Percentiles rank a stretch among this genome's conserved stretches.
Evolutionary conservation across 2,329 filamentous ascomycete species (phyloP).

Genomic region (Endocalyx cinctus): DNA sequence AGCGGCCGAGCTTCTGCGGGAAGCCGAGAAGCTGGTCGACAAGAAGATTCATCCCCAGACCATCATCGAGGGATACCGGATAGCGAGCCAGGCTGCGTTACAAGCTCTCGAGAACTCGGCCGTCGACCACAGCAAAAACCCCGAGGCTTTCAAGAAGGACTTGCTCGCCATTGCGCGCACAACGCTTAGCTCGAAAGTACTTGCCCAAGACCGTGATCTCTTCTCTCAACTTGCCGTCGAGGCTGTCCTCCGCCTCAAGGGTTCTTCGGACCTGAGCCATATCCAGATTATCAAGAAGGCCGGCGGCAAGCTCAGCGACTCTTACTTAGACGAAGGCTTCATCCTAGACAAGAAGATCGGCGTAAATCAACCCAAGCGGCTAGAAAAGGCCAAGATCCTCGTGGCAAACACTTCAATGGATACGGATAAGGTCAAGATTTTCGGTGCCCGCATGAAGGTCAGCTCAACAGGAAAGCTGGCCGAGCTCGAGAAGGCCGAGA

Average conservation of each 20-base stretch:
- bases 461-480: slow-evolving; percentile 93
- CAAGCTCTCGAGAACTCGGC: slow-evolving; percentile 78
- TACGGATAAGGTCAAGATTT: slow-evolving; percentile 99
- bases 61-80: slow-evolving; percentile 97
- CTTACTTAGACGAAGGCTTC: slow-evolving; percentile 96
- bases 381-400: slow-evolving; percentile 97
- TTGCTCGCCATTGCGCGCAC: slow-evolving; percentile 87
- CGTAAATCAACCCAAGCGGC: slow-evolving; percentile 93
- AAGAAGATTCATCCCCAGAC: slow-evolving; percentile 99
- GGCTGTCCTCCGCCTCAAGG: slow-evolving; percentile 83
- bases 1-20: slow-evolving; percentile 88
- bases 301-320: slow-evolving; percentile 94
- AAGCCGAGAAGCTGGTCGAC: slow-evolving; percentile 95
- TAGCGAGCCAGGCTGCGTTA: slow-evolving; percentile 87
- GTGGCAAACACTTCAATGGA: slow-evolving; percentile 99
- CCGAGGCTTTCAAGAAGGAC: slow-evolving; percentile 82
- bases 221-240: slow-evolving; percentile 88
- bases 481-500: slow-evolving; percentile 96
- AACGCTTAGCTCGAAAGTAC: slow-evolving; percentile 94
- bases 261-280: slow-evolving; percentile 89
- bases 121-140: slow-evolving; percentile 82
- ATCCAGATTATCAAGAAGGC: slow-evolving; percentile 99
- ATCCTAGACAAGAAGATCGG: slow-evolving; percentile 99
- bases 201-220: slow-evolving; percentile 88
- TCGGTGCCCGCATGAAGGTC: slow-evolving; percentile 94